phyloP scores from a whole-genome alignment of 305 asterid species.

The Caryopteris hybrid region DNA sequence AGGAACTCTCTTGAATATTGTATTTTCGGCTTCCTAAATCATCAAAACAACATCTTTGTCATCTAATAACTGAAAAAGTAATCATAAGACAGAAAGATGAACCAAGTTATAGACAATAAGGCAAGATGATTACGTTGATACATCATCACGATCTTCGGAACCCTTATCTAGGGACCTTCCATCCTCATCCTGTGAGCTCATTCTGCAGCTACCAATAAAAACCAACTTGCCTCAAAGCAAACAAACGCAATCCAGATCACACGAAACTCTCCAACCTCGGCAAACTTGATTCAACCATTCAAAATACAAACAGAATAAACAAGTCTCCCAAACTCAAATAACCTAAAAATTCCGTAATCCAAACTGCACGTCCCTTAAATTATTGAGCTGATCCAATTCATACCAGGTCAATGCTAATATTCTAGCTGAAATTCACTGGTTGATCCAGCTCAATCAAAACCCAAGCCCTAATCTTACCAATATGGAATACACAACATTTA shows the following conservation, averaged over 20 bases:
- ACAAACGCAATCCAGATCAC: slow-evolving; percentile 16
- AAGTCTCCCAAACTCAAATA: not conserved
- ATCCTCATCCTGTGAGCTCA: slow-evolving; percentile 44
- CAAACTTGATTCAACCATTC: slow-evolving; percentile 14
- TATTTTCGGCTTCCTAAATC: slow-evolving; percentile 58
- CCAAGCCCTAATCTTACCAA: slow-evolving; percentile 26
- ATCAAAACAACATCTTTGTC: slow-evolving; percentile 21
- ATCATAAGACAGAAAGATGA: not conserved
- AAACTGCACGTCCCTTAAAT: slow-evolving; percentile 13
- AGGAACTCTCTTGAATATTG: slow-evolving; percentile 66
- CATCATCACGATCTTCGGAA: slow-evolving; percentile 21
- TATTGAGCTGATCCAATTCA: slow-evolving; percentile 26
- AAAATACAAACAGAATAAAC: not conserved
- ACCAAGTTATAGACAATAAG: slow-evolving; percentile 13
- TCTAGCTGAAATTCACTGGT: slow-evolving; percentile 22
- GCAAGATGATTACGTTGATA: slow-evolving; percentile 29
- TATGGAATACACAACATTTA: slow-evolving; percentile 11
- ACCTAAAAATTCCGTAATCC: slow-evolving; percentile 2
- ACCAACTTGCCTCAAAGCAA: slow-evolving; percentile 18
- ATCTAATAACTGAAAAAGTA: not conserved
- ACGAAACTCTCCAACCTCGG: slow-evolving; percentile 11
- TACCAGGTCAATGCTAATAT: slow-evolving; percentile 28
- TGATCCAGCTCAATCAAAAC: slow-evolving; percentile 28
- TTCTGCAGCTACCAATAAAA: slow-evolving; percentile 22
- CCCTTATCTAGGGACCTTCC: slow-evolving; percentile 27